Evolutionary conservation across 2,329 filamentous ascomycete genomes (phyloP).

Genomic region (Colletotrichum eleusines): DNA sequence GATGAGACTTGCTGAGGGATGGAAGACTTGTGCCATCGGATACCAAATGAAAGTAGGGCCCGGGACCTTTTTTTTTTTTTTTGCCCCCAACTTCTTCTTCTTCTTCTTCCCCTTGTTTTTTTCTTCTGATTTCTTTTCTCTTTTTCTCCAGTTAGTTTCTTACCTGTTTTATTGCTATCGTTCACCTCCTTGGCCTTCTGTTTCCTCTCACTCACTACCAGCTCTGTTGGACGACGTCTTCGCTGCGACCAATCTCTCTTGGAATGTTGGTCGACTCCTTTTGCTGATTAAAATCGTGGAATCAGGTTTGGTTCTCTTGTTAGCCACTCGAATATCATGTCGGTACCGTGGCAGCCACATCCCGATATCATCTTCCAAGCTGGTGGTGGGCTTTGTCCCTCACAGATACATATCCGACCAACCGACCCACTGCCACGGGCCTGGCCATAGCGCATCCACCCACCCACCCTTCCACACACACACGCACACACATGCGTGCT

Average conservation of each 20-base stretch:
- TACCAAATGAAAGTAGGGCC: not conserved
- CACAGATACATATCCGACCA: not conserved
- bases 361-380: not conserved
- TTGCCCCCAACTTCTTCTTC: too few relatives aligned
- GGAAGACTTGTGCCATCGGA: not conserved
- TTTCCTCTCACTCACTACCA: not conserved
- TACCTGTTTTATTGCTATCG: not conserved
- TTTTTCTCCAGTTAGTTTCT: too few relatives aligned
- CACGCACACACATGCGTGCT: not conserved
- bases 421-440: conserved; percentile 1
- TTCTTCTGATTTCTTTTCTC: rapidly evolving
- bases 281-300: not conserved
- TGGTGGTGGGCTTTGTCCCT: not conserved
- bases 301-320: not conserved
- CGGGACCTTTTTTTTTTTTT: not conserved
- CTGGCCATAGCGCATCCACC: conserved; percentile 1
- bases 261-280: not conserved
- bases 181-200: not conserved
- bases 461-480: too few relatives aligned
- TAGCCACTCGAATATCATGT: not conserved
- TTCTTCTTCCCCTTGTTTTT: too few relatives aligned
- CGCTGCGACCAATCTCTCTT: not conserved
- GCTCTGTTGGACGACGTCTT: not conserved
- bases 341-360: not conserved
- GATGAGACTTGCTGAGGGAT: not conserved